Base-by-base conservation (phyloP, 1,284 basidiomycete species). In the Apiotrichum brassicae region DNA sequence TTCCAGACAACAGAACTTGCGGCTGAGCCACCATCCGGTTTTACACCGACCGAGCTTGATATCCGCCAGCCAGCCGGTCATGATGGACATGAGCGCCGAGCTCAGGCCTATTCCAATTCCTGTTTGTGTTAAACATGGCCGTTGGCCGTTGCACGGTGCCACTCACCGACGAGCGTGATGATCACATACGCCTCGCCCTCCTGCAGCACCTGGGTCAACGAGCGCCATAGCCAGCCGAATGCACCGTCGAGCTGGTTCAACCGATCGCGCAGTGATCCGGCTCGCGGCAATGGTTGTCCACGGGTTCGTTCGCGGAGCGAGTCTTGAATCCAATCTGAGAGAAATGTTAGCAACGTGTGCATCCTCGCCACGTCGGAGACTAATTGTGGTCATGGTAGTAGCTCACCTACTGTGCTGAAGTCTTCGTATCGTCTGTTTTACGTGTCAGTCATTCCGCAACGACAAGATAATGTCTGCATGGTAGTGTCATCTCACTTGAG, bases 11-110 rank as follows among this genome's bases (percentile, higher is more conserved):
- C 95, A 98, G 71, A 97, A 97, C 66, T 97, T 90, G 63, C 90
- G 84, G 70, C 93, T 95, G 49, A 98, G 73, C 94, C 95, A 99
- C 95, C 95, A 98, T 3, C 90, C 93, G 49, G 93, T 87, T 1
- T 83, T 81, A 72, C 95, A 99, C 68, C 95, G 94, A 0, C 95
- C 95, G 76, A 92, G 86, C 76, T 97, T 97, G 56, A 97, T 82
- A 70, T 98, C 93, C 1, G 92, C 93, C 9, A 97, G 80, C 95
- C 95, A 99, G 72, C 87, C 89, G n/a, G 91, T 95, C 51, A 92
- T 78, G 61, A 98, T 95, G 34, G 91, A 92, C 58, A 97, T 94
- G 52, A 98, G 72, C 2, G 91, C 95, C 32, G 93, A 91, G 61
- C 91, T 94, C 42, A 95, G 64, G 20, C 95, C 95, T 57, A 99